A percentile compares a stretch with the other conserved stretches of the same genome.
Evolutionary conservation across 2,329 filamentous ascomycete species (phyloP).

Genomic region (Calonectria henricotiae): DNA sequence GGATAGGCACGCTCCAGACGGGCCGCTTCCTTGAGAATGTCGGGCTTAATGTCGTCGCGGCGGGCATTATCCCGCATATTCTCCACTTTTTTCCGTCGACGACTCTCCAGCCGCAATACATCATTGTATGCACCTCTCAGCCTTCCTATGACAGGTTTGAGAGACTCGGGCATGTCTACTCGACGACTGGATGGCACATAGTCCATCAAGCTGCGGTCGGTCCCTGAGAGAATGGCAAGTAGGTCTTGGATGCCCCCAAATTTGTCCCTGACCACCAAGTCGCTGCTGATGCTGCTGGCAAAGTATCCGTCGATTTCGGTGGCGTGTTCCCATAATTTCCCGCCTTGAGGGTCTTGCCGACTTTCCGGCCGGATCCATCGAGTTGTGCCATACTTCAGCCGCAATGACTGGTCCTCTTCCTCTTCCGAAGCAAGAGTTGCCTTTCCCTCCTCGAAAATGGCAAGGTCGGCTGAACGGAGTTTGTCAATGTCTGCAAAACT

Average conservation of each 20-base stretch:
- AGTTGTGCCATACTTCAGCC: conserved; percentile 87
- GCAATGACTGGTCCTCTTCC: conserved; percentile 84
- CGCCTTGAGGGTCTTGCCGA: conserved; percentile 75
- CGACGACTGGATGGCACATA: conserved; percentile 90
- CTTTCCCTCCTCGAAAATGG: conserved; percentile 87
- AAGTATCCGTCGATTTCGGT: conserved; percentile 91
- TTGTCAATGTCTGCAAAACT: conserved; percentile 93
- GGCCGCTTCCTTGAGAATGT: conserved; percentile 86
- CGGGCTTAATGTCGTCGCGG: conserved; percentile 89
- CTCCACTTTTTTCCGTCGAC: conserved; percentile 85
- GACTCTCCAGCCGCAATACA: conserved; percentile 85
- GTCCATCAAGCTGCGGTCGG: conserved; percentile 86
- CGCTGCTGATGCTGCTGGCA: conserved; percentile 73
- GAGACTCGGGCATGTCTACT: conserved; percentile 83
- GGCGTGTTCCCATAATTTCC: conserved; percentile 82
- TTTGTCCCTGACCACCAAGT: conserved; percentile 81
- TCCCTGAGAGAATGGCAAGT: conserved; percentile 83
- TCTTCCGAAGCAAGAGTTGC: conserved; percentile 85
- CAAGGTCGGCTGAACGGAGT: conserved; percentile 84
- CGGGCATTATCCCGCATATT: conserved; percentile 84
- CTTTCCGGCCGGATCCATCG: conserved; percentile 84
- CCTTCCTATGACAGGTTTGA: conserved; percentile 85
- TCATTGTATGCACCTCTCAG: conserved; percentile 89
- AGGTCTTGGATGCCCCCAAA: conserved; percentile 82
- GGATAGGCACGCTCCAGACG: conserved; percentile 90